These are phyloP conservation scores for Pilobolus umbonatus DNA, from an alignment of 192 early-diverging fungal genomes.

Conservation along the genomic window DNA sequence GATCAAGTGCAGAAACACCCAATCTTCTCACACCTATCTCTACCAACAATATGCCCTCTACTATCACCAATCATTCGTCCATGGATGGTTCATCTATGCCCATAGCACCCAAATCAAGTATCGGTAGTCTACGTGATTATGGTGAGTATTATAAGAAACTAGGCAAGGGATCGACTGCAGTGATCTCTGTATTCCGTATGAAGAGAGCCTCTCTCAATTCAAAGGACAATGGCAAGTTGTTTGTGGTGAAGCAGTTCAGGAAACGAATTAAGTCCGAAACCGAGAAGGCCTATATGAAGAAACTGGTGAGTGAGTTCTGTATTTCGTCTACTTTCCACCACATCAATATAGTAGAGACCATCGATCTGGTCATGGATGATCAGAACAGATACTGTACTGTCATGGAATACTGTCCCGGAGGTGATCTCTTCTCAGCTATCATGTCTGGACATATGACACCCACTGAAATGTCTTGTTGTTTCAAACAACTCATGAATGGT, in stretches of 20 bases:
- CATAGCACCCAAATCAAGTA: constrained; percentile 8
- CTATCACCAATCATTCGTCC: neutral
- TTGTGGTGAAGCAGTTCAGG: constrained; percentile 92
- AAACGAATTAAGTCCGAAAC: constrained; percentile 73
- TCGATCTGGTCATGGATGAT: constrained; percentile 93
- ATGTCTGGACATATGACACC: constrained; percentile 67
- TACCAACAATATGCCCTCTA: neutral
- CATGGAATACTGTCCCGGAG: constrained; percentile 76
- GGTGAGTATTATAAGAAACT: constrained; percentile 58
- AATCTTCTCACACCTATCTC: neutral
- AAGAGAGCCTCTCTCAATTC: constrained; percentile 14
- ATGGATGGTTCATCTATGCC: neutral
- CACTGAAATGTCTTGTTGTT: constrained; percentile 82
- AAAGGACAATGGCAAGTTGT: constrained; percentile 54
- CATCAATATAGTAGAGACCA: constrained; percentile 86
- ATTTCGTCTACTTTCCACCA: constrained; percentile 89
- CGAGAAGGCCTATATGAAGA: constrained; percentile 95
- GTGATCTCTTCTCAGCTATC: constrained; percentile 86
- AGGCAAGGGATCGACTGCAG: constrained; percentile 85
- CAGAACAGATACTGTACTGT: constrained; percentile 76
- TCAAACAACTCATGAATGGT: constrained; percentile 86
- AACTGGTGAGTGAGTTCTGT: constrained; percentile 93
- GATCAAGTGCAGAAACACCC: neutral
- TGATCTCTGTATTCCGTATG: constrained; percentile 80
- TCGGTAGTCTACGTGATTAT: constrained; percentile 17